Evolutionary conservation across 2,329 filamentous ascomycete genomes (phyloP), one percentile per base, ranked within the genome.

Genomic region (Aspergillus flavus): DNA sequence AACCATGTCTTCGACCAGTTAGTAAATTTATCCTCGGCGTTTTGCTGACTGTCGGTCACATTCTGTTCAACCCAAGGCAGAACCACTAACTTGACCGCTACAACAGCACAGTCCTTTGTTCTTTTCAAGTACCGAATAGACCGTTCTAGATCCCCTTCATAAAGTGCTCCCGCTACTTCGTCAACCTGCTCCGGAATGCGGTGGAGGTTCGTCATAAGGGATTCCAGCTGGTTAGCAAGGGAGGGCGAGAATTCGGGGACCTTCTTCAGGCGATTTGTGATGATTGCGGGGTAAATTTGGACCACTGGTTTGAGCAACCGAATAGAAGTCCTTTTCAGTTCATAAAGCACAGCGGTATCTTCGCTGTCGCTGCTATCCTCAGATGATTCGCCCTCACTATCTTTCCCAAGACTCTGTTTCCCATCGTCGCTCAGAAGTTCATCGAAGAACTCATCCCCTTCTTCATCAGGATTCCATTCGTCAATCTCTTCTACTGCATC

Each of bases 401-500:
- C 63, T 4, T 69, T 61, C 6, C 67, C 67, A 32, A 68, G 64
- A 2, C 71, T 68, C 3, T 61, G 63, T 21, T 70, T 66, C 6
- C 68, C 71, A 21, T 76, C 72, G 39, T 75, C 74, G 23, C 69
- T 73, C 41, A 77, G 64, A 45, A 76, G 59, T n/a, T 78, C 74
- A 58, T 79, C 77, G 55, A 80, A 78, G 61, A 80, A 78, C 1
- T 87, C 88, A 0, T 87, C 87, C 3, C 87, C 86, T 0, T 85
- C 84, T 11, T 87, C 85, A 70, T 93, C 90, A 1, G 93, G 91
- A 23, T 89, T 88, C 93, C 94, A 97, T 70, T 94, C 92, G 74
- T 93, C 92, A 67, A 97, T 77, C 79, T 97, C 94, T 66, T 91
- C 87, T 69, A 96, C 86, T 0, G 93, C 91, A 79, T 97, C 94